Evolutionary conservation across 1,284 basidiomycete species (phyloP), one percentile per base, ranked within the genome.

Genomic region (Lentinula novae-zelandiae): DNA sequence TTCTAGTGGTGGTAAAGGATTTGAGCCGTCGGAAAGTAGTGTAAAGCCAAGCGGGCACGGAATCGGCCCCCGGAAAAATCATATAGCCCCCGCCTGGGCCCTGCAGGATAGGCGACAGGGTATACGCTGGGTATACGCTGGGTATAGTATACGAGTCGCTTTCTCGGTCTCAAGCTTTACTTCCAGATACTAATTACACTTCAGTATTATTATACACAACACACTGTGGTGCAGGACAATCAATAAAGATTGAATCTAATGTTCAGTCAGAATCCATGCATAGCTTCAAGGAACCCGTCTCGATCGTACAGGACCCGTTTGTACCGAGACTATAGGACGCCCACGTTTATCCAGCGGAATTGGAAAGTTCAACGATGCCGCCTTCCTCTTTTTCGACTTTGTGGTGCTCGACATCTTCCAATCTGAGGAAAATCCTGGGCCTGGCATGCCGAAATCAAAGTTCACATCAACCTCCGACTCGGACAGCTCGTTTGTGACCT

Each of bases 371-470:
- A 33, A 13, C 38, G 58, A 57, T 27, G 58, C 62, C 34, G 52
- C 60, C 50, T 67, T 69, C 42, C 65, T 52, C 58, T 67, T 67
- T 31, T 33, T 27, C 10, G 39, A 15, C 8, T 48, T 57, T 2
- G 61, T 60, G 15, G 53, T 51, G 27, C 39, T 49, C 60, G 44
- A 10, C 44, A 68, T 48, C 44, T 61, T 61, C 67, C 67, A 67
- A 44, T 66, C 65, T 34, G 60, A 68, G 13, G 52, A 57, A 39
- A 69, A 69, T 9, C 68, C 67, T 5, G 66, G 67, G 10, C 44
- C 53, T 31, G 67, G 65, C 64, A 69, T 64, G 1, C 68, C 67
- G 10, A 20, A 46, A 46, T 67, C 65, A 54, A 64, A 65, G 7
- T 53, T 55, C 15, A 56, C 50, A 6, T 54, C 53, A 40, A 31